Percentiles rank a stretch among this genome's conserved stretches.
phyloP scores from a whole-genome alignment of 306 rosid species.

The Vigna trinervia region DNA sequence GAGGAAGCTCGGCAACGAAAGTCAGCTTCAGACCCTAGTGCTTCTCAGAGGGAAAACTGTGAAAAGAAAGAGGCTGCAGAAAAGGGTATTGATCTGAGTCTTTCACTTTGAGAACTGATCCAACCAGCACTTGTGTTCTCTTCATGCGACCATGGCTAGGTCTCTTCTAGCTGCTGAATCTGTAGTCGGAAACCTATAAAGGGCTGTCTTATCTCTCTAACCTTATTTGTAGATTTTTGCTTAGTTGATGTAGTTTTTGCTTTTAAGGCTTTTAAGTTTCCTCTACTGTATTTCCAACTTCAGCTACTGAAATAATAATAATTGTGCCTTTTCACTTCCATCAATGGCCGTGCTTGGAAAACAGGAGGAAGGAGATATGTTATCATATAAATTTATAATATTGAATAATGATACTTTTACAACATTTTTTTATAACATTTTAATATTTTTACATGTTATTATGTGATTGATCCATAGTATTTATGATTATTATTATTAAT shows the following conservation, averaged over 20 bases:
- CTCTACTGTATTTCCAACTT: background rate
- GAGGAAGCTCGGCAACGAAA: conserved; percentile 16
- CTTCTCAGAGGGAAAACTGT: conserved; percentile 7
- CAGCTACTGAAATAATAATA: background rate
- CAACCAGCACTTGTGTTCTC: background rate
- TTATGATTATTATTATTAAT: too few species aligned
- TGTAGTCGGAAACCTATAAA: background rate
- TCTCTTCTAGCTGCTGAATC: background rate
- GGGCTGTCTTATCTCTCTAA: background rate
- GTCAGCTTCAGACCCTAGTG: background rate
- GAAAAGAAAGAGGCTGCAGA: conserved; percentile 21
- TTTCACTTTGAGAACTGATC: conserved; percentile 49
- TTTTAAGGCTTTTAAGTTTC: background rate
- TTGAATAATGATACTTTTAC: too few species aligned
- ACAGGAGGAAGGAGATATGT: background rate
- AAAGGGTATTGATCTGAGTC: conserved; percentile 53
- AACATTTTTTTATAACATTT: too few species aligned
- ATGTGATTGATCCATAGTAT: too few species aligned
- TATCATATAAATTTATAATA: too few species aligned
- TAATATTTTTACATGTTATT: too few species aligned
- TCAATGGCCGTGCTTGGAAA: background rate
- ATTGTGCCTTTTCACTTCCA: background rate
- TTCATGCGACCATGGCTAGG: conserved; percentile 1
- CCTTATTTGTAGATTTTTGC: background rate
- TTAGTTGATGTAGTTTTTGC: background rate